Conservation (phyloP, 164 flowering plant species). For the Platanus orientalis region DNA sequence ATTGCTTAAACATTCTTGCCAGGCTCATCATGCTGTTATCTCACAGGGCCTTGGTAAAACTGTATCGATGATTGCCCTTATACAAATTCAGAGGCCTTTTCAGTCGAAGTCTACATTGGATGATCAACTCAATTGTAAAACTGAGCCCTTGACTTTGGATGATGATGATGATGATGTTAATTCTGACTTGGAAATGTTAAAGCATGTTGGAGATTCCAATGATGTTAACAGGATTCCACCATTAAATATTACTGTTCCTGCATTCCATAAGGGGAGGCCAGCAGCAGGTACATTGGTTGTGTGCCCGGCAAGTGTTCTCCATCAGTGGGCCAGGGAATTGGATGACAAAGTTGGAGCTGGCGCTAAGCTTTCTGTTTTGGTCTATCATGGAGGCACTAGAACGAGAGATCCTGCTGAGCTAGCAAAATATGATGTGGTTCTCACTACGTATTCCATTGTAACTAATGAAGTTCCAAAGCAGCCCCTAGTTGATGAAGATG, state of each 20-base stretch:
- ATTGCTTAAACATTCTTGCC: too few relatives aligned
- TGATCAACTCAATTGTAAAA: slow-evolving; percentile 18
- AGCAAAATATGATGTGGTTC: slow-evolving; percentile 87
- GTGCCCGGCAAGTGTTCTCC: slow-evolving; percentile 94
- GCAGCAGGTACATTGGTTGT: slow-evolving; percentile 92
- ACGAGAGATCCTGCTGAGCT: slow-evolving; percentile 74
- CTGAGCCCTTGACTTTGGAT: slow-evolving; percentile 84
- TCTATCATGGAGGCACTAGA: slow-evolving; percentile 87
- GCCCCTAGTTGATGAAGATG: slow-evolving; percentile 79
- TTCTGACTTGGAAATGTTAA: slow-evolving; percentile 26
- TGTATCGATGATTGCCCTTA: slow-evolving; percentile 82
- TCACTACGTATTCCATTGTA: slow-evolving; percentile 92
- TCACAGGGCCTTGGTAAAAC: slow-evolving; percentile 99
- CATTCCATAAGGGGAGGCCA: slow-evolving; percentile 51
- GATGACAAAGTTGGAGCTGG: slow-evolving; percentile 71
- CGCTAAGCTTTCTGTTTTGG: slow-evolving; percentile 59
- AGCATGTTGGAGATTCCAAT: slow-evolving; percentile 30
- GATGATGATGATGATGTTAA: slow-evolving; percentile 55
- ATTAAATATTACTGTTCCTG: slow-evolving; percentile 28
- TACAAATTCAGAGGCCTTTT: slow-evolving; percentile 55
- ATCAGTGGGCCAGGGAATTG: slow-evolving; percentile 93
- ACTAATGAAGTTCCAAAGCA: slow-evolving; percentile 95
- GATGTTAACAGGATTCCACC: slow-evolving; percentile 27
- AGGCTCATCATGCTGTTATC: slow-evolving; percentile 21
- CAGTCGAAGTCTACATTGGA: slow-evolving; percentile 43